Evolutionary conservation across 1,284 basidiomycete species (phyloP).

Genomic region (Flammula alnicola): DNA sequence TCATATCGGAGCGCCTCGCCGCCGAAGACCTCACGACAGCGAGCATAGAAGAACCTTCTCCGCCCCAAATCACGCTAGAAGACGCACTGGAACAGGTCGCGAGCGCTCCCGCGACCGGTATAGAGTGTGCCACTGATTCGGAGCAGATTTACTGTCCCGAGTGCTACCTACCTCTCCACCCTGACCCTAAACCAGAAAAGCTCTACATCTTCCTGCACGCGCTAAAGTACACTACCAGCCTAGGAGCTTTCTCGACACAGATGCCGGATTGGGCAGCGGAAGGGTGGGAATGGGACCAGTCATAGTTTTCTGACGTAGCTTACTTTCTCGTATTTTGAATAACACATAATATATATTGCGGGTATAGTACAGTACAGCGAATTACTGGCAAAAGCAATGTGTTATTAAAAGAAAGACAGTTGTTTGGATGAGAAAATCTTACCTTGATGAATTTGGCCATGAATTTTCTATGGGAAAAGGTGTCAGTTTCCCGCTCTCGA

Average conservation of each 20-base stretch:
- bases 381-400: too few species aligned
- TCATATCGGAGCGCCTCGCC: neutral
- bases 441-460: neutral
- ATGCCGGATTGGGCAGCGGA: slow-evolving; percentile 31
- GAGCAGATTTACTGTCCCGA: slow-evolving; percentile 74
- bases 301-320: slow-evolving; percentile 7
- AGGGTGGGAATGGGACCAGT: slow-evolving; percentile 30
- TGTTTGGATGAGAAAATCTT: too few species aligned
- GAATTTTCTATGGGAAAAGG: neutral
- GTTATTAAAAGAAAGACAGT: too few species aligned
- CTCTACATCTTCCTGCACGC: slow-evolving; percentile 96
- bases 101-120: slow-evolving; percentile 34
- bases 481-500: too few species aligned
- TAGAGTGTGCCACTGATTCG: slow-evolving; percentile 34
- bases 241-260: slow-evolving; percentile 48
- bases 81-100: slow-evolving; percentile 49
- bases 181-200: slow-evolving; percentile 88
- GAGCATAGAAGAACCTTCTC: slow-evolving; percentile 18
- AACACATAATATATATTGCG: too few species aligned
- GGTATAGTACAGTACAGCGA: slow-evolving; percentile 18
- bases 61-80: slow-evolving; percentile 46
- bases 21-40: neutral
- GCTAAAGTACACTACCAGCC: slow-evolving; percentile 76
- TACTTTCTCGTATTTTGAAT: too few species aligned
- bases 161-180: slow-evolving; percentile 89